Evolutionary conservation across 2,329 filamentous ascomycete species (phyloP), one percentile per base, ranked within the genome.

Genomic region (Epichloe sylvatica): DNA sequence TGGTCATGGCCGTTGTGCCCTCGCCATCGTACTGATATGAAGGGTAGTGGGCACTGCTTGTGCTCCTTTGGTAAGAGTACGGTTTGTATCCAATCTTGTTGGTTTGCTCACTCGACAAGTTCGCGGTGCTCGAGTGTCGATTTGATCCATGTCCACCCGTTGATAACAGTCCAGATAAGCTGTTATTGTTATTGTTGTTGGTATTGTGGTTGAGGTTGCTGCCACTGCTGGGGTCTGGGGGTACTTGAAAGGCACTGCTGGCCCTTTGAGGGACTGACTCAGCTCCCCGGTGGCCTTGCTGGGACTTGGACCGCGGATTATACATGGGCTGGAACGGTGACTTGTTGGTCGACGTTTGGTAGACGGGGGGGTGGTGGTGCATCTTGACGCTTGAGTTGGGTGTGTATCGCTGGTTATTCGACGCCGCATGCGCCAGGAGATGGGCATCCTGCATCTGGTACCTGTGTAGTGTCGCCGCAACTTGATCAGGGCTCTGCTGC

Each of bases 71-170:
- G n/a, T 60, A 64, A n/a, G 61, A 53, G 49, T 64, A 62, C 9
- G 67, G 62, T 44, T 71, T 54, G 53, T 66, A 59, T 7, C 54
- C 54, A 12, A 61, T 56, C 34, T 58, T 60, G 9, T 52, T 51
- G 21, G 52, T 41, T 33, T 47, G 8, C 1, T 47, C 40, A n/a
- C 46, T 45, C 23, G 46, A 12, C 6, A 47, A 38, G 25, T 61
- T 42, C 46, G 38, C 21, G 13, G 30, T 46, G 12, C 45, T 54
- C 6, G 55, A 55, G 39, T 42, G 45, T 19, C 46, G 34, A 40
- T 30, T 43, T 39, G 30, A 36, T 5, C 21, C 15, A 39, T 23
- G 46, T 43, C 45, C 49, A 15, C 45, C 37, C 25, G 35, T 17
- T 6, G 35, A 33, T 5, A 21, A 33, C 8, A 34, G 47, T 6